Conservation (phyloP, 1,284 basidiomycete species). For the Phellinidium pouzarii region DNA sequence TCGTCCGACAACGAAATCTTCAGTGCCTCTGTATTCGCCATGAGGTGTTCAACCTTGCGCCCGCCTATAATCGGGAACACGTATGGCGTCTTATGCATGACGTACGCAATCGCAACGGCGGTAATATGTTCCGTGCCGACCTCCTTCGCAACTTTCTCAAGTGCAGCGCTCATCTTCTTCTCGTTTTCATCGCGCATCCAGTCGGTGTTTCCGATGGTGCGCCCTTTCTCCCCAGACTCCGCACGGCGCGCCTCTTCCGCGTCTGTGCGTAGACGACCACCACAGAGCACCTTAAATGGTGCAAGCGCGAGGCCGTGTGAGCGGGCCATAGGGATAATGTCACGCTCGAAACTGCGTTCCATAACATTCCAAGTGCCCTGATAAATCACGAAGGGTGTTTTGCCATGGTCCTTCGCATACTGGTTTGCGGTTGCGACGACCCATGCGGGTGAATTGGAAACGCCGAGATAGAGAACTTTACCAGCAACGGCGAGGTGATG, state of each 20-base stretch:
- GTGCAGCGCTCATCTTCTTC: conserved; percentile 8
- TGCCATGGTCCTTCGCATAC: conserved; percentile 25
- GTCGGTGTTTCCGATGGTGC: background rate
- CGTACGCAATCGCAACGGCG: conserved; percentile 18
- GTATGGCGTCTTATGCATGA: conserved; percentile 17
- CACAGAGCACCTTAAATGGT: conserved; percentile 28
- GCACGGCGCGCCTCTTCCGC: conserved; percentile 5
- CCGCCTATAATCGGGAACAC: conserved; percentile 26
- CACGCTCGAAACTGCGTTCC: conserved; percentile 28
- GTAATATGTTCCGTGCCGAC: conserved; percentile 23
- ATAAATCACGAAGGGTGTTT: conserved; percentile 29
- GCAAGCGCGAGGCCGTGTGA: conserved; percentile 21
- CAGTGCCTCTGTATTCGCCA: conserved; percentile 25
- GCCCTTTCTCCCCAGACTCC: conserved; percentile 22
- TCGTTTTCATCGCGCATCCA: conserved; percentile 20
- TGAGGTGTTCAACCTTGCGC: conserved; percentile 24
- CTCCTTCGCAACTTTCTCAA: conserved; percentile 28
- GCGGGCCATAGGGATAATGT: conserved; percentile 30
- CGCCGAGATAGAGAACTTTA: conserved; percentile 37
- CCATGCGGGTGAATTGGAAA: conserved; percentile 26
- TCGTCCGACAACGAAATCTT: conserved; percentile 22
- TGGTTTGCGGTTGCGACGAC: conserved; percentile 18
- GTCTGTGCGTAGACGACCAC: conserved; percentile 21
- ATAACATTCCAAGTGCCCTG: conserved; percentile 30
- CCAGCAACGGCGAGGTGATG: conserved; percentile 34